Evolutionary conservation across 2,329 filamentous ascomycete species (phyloP), one percentile per base, ranked within the genome.

Genomic region (Colletotrichum eleusines): DNA sequence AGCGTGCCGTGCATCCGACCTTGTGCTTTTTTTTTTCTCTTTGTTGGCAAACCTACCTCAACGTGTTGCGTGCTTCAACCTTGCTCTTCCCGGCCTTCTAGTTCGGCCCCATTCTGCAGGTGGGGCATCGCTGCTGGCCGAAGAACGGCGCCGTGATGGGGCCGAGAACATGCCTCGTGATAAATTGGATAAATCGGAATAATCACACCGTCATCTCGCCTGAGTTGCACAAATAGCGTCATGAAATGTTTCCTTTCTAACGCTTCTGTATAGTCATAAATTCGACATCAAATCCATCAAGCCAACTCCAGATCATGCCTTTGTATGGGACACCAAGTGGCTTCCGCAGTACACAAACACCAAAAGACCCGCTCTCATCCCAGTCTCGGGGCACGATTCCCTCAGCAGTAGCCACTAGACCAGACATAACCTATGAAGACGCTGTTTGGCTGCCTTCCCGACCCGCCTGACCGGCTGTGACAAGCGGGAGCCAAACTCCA

Each of bases 391-490:
- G 31, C 55, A 38, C 23, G 16, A 44, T 42, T 70, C 42, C 66
- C 48, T 14, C 18, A 46, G 28, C 26, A n/a, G 33, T n/a, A n/a
- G n/a, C 40, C 38, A 40, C 23, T 38, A 60, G 42, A 31, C 38
- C 63, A 71, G 35, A n/a, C n/a, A n/a, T n/a, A 46, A 16, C 51
- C 48, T 11, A 31, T n/a, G 50, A 44, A 20, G 23, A 54, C 23
- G 16, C 28, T 46, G n/a, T 50, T 38, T 46, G 44, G 58, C 68
- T 59, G 58, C 67, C 26, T 60, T 40, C 5, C 55, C 23, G 23
- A 62, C 42, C 58, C 64, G 53, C 40, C 64, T 71, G 69, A 63
- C 53, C 58, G 58, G 69, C 58, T 68, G n/a, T n/a, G 58, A 59
- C 58, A 50, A 33, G 64, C 58, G 69, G 69, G 38, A 71, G 38